Conservation (phyloP, 495 filamentous ascomycete species). For the Cenococcum geophilum region DNA sequence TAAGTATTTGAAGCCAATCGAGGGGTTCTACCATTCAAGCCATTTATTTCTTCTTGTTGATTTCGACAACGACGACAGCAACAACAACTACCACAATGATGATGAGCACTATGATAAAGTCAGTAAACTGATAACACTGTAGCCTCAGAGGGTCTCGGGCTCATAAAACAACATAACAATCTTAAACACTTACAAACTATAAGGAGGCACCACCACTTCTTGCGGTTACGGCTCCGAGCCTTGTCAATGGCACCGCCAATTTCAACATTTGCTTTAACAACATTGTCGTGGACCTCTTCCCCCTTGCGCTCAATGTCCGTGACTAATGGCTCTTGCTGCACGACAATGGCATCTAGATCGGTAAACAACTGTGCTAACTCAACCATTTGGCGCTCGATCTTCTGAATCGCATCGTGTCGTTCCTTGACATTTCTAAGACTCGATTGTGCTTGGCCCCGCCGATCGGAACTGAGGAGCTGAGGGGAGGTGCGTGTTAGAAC, state of each 20-base stretch:
- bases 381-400: conserved; percentile 81
- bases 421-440: conserved; percentile 69
- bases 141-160: not conserved
- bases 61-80: conserved; percentile 26
- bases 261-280: conserved; percentile 74
- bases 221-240: conserved; percentile 72
- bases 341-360: conserved; percentile 73
- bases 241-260: conserved; percentile 70
- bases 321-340: conserved; percentile 74
- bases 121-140: conserved; percentile 43
- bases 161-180: not conserved
- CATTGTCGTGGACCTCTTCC: conserved; percentile 69
- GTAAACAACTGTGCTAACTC: conserved; percentile 79
- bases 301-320: conserved; percentile 73
- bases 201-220: conserved; percentile 97
- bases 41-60: conserved; percentile 7
- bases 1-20: no score
- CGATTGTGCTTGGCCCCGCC: conserved; percentile 71
- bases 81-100: conserved; percentile 46
- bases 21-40: not conserved
- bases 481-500: conserved; percentile 16
- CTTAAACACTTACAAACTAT: conserved; percentile 41
- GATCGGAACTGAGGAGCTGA: conserved; percentile 56
- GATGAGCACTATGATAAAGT: conserved; percentile 43
- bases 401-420: conserved; percentile 81